These are phyloP conservation scores for Xylaria sp. DNA, from an alignment of 495 filamentous ascomycete species.

Conservation along the genomic window DNA sequence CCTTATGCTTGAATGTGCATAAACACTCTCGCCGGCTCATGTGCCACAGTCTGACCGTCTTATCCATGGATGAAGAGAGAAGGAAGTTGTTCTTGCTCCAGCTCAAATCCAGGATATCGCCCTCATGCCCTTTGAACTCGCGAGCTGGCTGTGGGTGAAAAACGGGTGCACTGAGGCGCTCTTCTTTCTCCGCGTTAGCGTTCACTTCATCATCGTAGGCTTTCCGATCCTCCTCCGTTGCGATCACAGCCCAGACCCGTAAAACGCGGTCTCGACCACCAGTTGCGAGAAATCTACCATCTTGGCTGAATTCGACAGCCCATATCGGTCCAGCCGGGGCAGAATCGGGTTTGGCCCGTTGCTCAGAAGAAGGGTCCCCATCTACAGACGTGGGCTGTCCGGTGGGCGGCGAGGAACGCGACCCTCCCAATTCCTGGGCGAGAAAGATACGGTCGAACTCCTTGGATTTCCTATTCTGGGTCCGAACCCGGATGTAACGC, in stretches of 20 bases:
- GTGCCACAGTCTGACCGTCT: conserved; percentile 96
- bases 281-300: conserved; percentile 89
- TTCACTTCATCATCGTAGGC: conserved; percentile 75
- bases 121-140: conserved; percentile 85
- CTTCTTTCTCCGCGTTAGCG: conserved; percentile 54
- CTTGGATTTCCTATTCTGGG: conserved; percentile 80
- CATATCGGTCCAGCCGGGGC: conserved; percentile 72
- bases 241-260: conserved; percentile 88
- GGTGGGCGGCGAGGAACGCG: conserved; percentile 23
- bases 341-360: conserved; percentile 35
- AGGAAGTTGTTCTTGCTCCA: conserved; percentile 99
- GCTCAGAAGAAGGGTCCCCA: conserved; percentile 46
- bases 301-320: conserved; percentile 91
- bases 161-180: conserved; percentile 87
- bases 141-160: conserved; percentile 78
- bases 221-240: conserved; percentile 78
- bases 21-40: conserved; percentile 84
- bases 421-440: conserved; percentile 80
- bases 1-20: conserved; percentile 94
- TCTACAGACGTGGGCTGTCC: conserved; percentile 31
- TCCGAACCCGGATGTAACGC: conserved; percentile 84
- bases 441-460: conserved; percentile 89
- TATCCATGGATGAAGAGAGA: conserved; percentile 97
- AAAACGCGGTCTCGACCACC: conserved; percentile 88
- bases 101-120: conserved; percentile 87